Base-by-base conservation (phyloP, 1,284 basidiomycete genomes). In the Ceratobasidium sp. region DNA sequence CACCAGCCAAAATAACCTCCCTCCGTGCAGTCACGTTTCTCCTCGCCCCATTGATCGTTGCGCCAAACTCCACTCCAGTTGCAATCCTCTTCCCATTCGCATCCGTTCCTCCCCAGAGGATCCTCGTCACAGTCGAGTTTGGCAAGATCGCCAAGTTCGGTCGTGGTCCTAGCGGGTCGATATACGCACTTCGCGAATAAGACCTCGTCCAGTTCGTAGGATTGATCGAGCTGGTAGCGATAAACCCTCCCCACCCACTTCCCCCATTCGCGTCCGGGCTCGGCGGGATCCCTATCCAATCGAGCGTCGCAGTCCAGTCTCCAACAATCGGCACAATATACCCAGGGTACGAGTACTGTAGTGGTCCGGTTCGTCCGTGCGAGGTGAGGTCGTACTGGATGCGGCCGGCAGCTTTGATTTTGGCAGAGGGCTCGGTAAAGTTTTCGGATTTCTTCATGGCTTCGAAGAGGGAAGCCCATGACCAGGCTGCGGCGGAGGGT, bases 101-200 rank as follows among this genome's bases (percentile, higher is more conserved):
- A 55, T 70, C 67, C 21, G 41, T 70, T 8, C 57, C 16, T 73
- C 73, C 28, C 73, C 88, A 78, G 93, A 92, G 52, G 58, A 93
- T 79, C 73, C 85, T 84, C n/a, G 91, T 91, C 38, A 89, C 91
- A 9, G 82, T 84, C 58, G 83, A 82, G 73, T 82, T 87, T 77
- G 83, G 81, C 26, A 90, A 82, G 73, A 93, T 87, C 73, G 86
- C 84, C 61, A 92, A 85, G 79, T 93, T 93, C 28, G 83, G 59
- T 55, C 89, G 84, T 13, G 86, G 83, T 4, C 85, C 83, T 38
- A 87, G 81, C 4, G 88, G 84, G 78, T 91, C 89, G 77, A 92
- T 87, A 82, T 93, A 93, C 0, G 86, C 90, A 0, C 87, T 85
- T 70, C 88, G 86, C 6, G 90, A 84, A 81, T 91, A 89, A 8